Evolutionary conservation across 106 monocot genomes (phyloP), one percentile per base, ranked within the genome.

Genomic region (Chionographis japonica): DNA sequence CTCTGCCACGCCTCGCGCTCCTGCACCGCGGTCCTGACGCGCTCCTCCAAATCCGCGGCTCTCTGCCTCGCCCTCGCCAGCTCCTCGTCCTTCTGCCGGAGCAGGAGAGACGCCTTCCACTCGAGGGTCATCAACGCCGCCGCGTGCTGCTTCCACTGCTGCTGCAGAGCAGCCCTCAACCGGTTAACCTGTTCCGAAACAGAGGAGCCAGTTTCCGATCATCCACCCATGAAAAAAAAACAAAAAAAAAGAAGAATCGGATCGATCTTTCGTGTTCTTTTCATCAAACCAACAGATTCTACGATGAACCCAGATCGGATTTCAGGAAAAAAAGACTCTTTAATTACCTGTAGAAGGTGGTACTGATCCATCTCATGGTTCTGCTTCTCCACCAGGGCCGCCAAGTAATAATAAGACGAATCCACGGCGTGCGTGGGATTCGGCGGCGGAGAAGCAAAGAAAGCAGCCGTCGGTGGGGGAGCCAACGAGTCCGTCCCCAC

Each of bases 1-100:
- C 57, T 50, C 68, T 64, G 68, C 79, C 79, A 79, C 40, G 38
- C 57, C 19, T 62, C 74, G 3, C n/a, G 56, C 63, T 79, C 74
- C 16, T 46, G 40, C 42, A 69, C 61, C 12, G 58, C 35, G 9
- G 63, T 20, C 57, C 20, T 50, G 10, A 79, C 63, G 38, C 50
- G 51, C 8, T 17, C 62, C 20, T 68, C 67, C 37, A 79, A 56
- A 36, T 74, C 63, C 39, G 56, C 10, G 3, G 63, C 36, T 55
- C 40, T 58, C 57, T 19, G n/a, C 8, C 27, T 58, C 3, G 63
- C 68, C 50, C 35, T 56, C 49, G 67, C 57, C 27, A 79, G 2
- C 8, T 74, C 74, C 0, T 62, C 63, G 5, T 69, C 74, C 17
- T 74, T 74, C 37, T 74, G 54, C 10, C 63, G 42, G n/a, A 79